phyloP scores from a whole-genome alignment of 1,284 basidiomycete genomes.

The Gymnopus androsaceus region DNA sequence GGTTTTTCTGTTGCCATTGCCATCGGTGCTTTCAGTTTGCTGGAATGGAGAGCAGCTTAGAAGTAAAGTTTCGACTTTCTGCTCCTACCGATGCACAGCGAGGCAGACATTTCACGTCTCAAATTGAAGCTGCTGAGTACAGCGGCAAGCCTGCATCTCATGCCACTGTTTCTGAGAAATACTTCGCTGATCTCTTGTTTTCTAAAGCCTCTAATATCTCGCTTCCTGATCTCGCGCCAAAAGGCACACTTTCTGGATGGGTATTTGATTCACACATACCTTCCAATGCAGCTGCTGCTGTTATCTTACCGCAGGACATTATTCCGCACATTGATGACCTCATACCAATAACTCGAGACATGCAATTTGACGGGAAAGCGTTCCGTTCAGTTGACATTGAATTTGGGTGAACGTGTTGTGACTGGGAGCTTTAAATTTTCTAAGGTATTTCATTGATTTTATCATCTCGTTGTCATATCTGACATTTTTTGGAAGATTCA shows the following conservation, averaged over 20 bases:
- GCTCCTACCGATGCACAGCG: neutral
- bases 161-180: neutral
- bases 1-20: too few species aligned
- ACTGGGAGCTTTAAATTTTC: slow-evolving; percentile 19
- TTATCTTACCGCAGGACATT: slow-evolving; percentile 18
- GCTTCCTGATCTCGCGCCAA: neutral
- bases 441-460: slow-evolving; percentile 17
- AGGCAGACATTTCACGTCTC: neutral
- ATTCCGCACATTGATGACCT: slow-evolving; percentile 18
- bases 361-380: slow-evolving; percentile 16
- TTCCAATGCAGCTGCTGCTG: slow-evolving; percentile 11
- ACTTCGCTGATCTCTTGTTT: neutral
- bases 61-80: neutral
- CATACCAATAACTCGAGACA: slow-evolving; percentile 7
- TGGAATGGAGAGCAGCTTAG: too few species aligned
- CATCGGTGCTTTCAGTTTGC: too few species aligned
- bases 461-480: neutral
- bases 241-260: neutral
- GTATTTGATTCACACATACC: slow-evolving; percentile 10
- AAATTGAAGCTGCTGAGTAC: neutral
- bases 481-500: neutral
- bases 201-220: neutral
- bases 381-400: slow-evolving; percentile 16
- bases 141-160: neutral
- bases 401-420: neutral